Evolutionary conservation across 2,329 filamentous ascomycete genomes (phyloP), one percentile per base, ranked within the genome.

Genomic region (Botrytis galanthina): DNA sequence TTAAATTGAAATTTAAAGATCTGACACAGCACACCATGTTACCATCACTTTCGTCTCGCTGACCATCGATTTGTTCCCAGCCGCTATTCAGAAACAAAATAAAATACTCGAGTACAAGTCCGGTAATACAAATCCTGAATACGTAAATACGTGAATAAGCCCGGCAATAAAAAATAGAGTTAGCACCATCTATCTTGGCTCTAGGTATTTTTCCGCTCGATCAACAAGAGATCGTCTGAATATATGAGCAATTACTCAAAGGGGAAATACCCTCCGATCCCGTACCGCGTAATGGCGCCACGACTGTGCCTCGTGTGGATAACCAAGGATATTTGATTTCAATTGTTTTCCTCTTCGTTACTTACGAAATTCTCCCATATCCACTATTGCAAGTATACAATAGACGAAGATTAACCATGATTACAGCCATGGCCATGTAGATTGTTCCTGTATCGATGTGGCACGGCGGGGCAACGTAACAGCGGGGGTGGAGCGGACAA

Each of bases 401-500:
- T 42, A 57, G 66, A 68, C 48, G 26, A 59, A 32, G 48, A 57
- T 69, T 69, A n/a, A 10, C 66, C 51, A 57, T 32, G 18, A 42
- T 69, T 4, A 42, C 10, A 69, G 16, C 35, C 18, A 57, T 57
- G 37, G 16, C 48, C 37, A 57, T 69, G 10, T 59, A 69, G 48
- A 57, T 69, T 69, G 35, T 57, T 32, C 48, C 37, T 57, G 66
- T 69, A 57, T 37, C 18, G 35, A 69, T 57, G 48, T 57, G 48
- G 51, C 35, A 69, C 37, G 51, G 66, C 48, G n/a, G 37, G 48
- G 48, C 48, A 57, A 22, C 64, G 64, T 69, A 57, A 69, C 48
- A 57, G 66, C 48, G 66, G 48, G 66, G 66, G 48, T 69, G 48
- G 35, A 57, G 66, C 66, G 48, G n/a, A 57, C 42, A 51, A 26